These are phyloP conservation scores for Penstemon davidsonii DNA, from an alignment of 257 asterid species.

Conservation along the genomic window DNA sequence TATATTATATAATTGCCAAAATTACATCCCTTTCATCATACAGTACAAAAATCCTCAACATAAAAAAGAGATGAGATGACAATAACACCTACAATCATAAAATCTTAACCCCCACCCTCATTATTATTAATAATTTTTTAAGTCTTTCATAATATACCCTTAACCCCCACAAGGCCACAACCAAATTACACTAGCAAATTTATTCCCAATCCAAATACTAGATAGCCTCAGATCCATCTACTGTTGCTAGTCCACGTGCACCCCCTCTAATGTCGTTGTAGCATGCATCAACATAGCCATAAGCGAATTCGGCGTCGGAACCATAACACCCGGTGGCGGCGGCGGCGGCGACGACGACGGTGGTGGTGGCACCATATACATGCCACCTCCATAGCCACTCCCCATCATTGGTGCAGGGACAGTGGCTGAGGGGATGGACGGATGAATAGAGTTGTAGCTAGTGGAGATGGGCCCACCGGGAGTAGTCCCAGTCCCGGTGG, in stretches of 20 bases:
- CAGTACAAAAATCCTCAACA: conserved; percentile 3
- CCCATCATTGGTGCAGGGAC: conserved; percentile 23
- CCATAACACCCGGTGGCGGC: too few relatives aligned
- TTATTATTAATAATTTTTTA: conserved; percentile 12
- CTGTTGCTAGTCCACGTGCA: conserved; percentile 38
- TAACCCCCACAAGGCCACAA: too few relatives aligned
- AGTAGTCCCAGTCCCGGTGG: conserved; percentile 67
- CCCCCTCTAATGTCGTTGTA: too few relatives aligned
- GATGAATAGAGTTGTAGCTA: conserved; percentile 24
- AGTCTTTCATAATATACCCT: conserved; percentile 8
- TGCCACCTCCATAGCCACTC: conserved; percentile 48
- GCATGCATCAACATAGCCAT: too few relatives aligned
- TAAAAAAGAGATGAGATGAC: conserved; percentile 1
- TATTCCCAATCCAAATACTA: background rate
- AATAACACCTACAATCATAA: background rate
- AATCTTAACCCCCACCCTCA: background rate
- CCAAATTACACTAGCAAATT: too few relatives aligned
- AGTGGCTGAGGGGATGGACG: conserved; percentile 26
- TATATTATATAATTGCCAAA: too few relatives aligned
- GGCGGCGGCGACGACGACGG: too few relatives aligned
- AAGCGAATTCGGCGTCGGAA: too few relatives aligned
- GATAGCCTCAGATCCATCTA: conserved; percentile 1
- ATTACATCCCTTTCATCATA: too few relatives aligned
- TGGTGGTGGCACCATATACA: too few relatives aligned
- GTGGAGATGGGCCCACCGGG: conserved; percentile 46